These are phyloP conservation scores for Tardiomyces depauwii DNA, from an alignment of 1,139 yeast species.

Conservation along the genomic window DNA sequence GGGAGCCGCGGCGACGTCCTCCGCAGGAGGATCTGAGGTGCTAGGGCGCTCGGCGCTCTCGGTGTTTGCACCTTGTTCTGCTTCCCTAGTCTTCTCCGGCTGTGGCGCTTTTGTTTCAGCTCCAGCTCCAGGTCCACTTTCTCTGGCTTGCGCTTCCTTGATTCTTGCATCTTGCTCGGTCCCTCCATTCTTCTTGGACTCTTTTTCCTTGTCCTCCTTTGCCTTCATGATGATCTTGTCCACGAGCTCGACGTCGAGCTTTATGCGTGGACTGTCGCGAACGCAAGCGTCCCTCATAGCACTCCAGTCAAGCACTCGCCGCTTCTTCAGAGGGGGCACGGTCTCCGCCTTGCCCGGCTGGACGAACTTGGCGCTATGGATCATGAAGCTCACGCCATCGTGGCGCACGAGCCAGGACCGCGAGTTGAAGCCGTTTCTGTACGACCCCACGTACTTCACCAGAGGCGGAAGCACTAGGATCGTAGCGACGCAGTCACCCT, in stretches of 20 bases:
- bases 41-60: too few relatives aligned
- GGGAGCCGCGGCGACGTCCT: too few relatives aligned
- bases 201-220: neutral
- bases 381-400: slow-evolving; percentile 56
- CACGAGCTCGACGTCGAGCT: neutral
- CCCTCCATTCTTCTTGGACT: neutral
- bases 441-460: slow-evolving; percentile 48
- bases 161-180: neutral
- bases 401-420: slow-evolving; percentile 61
- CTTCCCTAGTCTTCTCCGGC: too few relatives aligned
- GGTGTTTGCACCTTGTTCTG: too few relatives aligned
- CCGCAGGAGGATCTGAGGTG: too few relatives aligned
- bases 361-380: slow-evolving; percentile 38
- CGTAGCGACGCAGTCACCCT: slow-evolving; percentile 56
- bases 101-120: too few relatives aligned
- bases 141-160: neutral
- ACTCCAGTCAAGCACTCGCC: slow-evolving; percentile 20
- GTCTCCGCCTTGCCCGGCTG: slow-evolving; percentile 24
- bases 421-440: slow-evolving; percentile 57
- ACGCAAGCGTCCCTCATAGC: neutral
- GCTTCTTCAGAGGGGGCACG: slow-evolving; percentile 15
- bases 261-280: neutral
- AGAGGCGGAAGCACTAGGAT: slow-evolving; percentile 61
- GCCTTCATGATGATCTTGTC: neutral
- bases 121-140: too few relatives aligned